Percentiles rank a stretch among this genome's conserved stretches.
Evolutionary conservation across 768 basidiomycete species (phyloP).

Genomic region (Hygrocybe coccinea): DNA sequence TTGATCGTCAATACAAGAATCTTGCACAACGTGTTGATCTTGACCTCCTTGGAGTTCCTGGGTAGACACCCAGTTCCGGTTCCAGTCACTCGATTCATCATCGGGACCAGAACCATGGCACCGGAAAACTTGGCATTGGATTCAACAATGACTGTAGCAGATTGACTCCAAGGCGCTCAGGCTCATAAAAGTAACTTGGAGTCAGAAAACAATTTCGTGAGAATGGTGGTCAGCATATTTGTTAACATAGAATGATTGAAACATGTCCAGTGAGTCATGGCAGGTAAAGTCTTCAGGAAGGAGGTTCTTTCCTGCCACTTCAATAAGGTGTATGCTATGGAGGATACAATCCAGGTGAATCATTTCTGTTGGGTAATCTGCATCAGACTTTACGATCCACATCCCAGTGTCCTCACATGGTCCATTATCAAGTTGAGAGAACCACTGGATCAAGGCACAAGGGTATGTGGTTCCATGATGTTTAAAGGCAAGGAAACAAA

Average conservation of each 20-base stretch:
- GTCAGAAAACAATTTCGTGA: slow-evolving; percentile 24
- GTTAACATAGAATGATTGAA: slow-evolving; percentile 27
- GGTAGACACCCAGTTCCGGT: too few relatives aligned
- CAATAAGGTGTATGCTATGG: slow-evolving; percentile 11
- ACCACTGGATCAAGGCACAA: slow-evolving; percentile 30
- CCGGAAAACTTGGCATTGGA: too few relatives aligned
- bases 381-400: slow-evolving; percentile 22
- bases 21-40: too few relatives aligned
- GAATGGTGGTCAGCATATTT: slow-evolving; percentile 30
- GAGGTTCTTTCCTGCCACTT: slow-evolving; percentile 19
- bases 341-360: slow-evolving; percentile 27
- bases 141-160: too few relatives aligned
- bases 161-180: not conserved
- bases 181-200: not conserved
- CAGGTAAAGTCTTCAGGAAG: slow-evolving; percentile 20
- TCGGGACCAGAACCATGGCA: too few relatives aligned
- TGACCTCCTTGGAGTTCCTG: too few relatives aligned
- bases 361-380: not conserved
- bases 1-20: too few relatives aligned
- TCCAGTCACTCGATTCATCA: too few relatives aligned
- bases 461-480: slow-evolving; percentile 13
- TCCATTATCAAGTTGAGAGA: slow-evolving; percentile 1
- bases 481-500: slow-evolving; percentile 20
- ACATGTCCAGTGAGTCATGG: slow-evolving; percentile 21
- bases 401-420: slow-evolving; percentile 22